phyloP scores from a whole-genome alignment of 768 basidiomycete species.

The Pleurotus tuber-regium region DNA sequence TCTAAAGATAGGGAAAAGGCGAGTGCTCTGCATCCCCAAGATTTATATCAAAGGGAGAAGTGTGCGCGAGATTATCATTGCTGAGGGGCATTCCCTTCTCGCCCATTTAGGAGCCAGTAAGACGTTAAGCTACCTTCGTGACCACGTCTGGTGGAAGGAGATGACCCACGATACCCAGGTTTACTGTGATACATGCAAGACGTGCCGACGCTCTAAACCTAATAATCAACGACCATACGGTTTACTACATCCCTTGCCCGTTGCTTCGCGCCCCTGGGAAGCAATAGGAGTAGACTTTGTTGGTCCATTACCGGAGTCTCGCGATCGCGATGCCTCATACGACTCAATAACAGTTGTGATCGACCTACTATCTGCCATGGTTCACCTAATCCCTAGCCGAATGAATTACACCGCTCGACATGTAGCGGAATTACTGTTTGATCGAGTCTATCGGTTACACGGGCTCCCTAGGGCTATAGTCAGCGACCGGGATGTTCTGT shows the following conservation, averaged over 20 bases:
- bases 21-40: conserved; percentile 19
- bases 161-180: conserved; percentile 21
- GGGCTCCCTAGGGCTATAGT: conserved; percentile 28
- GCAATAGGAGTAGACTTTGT: conserved; percentile 28
- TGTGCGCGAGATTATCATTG: conserved; percentile 27
- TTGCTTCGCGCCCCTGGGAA: conserved; percentile 22
- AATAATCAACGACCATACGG: conserved; percentile 15
- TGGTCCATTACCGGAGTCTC: conserved; percentile 23
- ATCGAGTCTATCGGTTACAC: conserved; percentile 23
- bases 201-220: conserved; percentile 15
- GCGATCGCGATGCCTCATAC: conserved; percentile 18
- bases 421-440: conserved; percentile 20
- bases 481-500: conserved; percentile 20
- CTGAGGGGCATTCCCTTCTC: conserved; percentile 20
- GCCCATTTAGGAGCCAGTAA: conserved; percentile 30
- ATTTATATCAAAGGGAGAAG: conserved; percentile 9
- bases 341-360: conserved; percentile 21
- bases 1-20: conserved; percentile 10
- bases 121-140: conserved; percentile 25
- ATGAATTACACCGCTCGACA: conserved; percentile 15
- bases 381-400: conserved; percentile 16
- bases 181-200: conserved; percentile 26
- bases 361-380: conserved; percentile 13
- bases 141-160: conserved; percentile 20
- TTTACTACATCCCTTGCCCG: conserved; percentile 15